Conservation (phyloP, 495 filamentous ascomycete species). For the Penicillium pulvis region DNA sequence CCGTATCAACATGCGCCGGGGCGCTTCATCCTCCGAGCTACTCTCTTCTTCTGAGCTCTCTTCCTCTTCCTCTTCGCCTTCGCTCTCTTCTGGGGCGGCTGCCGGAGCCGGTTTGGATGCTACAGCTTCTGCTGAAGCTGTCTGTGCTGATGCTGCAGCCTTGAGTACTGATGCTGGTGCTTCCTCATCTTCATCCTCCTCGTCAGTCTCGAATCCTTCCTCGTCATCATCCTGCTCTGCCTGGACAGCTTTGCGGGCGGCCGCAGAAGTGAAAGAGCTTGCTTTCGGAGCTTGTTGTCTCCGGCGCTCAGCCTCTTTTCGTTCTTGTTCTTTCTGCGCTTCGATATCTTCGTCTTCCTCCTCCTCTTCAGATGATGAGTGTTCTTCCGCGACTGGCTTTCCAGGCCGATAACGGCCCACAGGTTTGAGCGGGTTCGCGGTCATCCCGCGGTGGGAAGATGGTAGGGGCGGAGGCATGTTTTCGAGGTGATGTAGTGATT, state of each 20-base stretch:
- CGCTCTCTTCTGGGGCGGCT: conserved; percentile 51
- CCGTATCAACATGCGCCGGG: conserved; percentile 72
- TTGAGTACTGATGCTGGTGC: conserved; percentile 28
- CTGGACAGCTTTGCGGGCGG: conserved; percentile 31
- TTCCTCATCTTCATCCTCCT: conserved; percentile 50
- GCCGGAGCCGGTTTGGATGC: conserved; percentile 7
- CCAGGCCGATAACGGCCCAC: conserved; percentile 79
- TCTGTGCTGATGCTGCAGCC: conserved; percentile 30
- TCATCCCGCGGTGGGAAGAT: conserved; percentile 78
- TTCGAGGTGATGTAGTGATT: conserved; percentile 23
- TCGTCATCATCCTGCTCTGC: conserved; percentile 56
- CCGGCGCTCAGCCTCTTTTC: conserved; percentile 31
- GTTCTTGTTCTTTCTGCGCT: conserved; percentile 41
- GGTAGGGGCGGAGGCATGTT: conserved; percentile 64
- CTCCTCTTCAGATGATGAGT: conserved; percentile 64
- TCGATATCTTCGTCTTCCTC: conserved; percentile 57
- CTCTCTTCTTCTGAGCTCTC: conserved; percentile 55
- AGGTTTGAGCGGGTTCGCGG: conserved; percentile 82
- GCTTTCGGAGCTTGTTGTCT: conserved; percentile 59
- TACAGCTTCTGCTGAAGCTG: conserved; percentile 6
- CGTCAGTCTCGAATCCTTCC: conserved; percentile 76
- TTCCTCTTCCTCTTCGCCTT: conserved; percentile 46
- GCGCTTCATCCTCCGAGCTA: conserved; percentile 73
- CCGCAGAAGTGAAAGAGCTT: conserved; percentile 57
- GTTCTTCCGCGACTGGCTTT: conserved; percentile 71